Evolutionary conservation across 2,329 filamentous ascomycete genomes (phyloP).

Genomic region (Fusarium goolgardi): DNA sequence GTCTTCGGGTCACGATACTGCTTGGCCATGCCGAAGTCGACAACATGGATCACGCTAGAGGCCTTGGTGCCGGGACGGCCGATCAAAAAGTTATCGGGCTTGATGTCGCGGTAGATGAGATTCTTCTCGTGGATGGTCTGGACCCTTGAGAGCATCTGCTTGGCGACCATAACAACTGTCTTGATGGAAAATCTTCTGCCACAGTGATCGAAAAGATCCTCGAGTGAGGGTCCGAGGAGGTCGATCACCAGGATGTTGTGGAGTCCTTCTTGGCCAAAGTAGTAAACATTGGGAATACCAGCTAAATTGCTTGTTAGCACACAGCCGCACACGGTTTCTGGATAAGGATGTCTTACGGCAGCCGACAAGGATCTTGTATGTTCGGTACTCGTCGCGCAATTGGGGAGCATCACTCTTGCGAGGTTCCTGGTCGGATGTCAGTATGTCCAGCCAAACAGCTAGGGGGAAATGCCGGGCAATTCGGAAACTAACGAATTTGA

Average conservation of each 20-base stretch:
- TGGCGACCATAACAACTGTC: conserved; percentile 98
- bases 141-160: conserved; percentile 97
- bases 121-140: conserved; percentile 98
- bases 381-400: conserved; percentile 96
- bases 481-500: conserved; percentile 85
- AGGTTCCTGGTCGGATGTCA: conserved; percentile 76
- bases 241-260: conserved; percentile 99
- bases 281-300: conserved; percentile 99
- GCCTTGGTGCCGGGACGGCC: conserved; percentile 91
- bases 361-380: conserved; percentile 98
- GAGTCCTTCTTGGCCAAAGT: conserved; percentile 97
- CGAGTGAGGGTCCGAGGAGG: conserved; percentile 90
- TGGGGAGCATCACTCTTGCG: conserved; percentile 98
- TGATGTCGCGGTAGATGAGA: conserved; percentile 98
- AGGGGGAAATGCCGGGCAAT: not conserved
- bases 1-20: conserved; percentile 99
- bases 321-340: conserved; percentile 47
- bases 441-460: not conserved
- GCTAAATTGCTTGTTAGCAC: conserved; percentile 64
- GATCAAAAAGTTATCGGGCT: conserved; percentile 99
- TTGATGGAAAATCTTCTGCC: conserved; percentile 95
- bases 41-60: conserved; percentile 98
- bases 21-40: conserved; percentile 99
- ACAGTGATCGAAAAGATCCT: conserved; percentile 98
- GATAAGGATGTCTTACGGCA: conserved; percentile 77